These are phyloP conservation scores for Cladosporium velox DNA, from an alignment of 2,329 filamentous ascomycete species.

Conservation along the genomic window DNA sequence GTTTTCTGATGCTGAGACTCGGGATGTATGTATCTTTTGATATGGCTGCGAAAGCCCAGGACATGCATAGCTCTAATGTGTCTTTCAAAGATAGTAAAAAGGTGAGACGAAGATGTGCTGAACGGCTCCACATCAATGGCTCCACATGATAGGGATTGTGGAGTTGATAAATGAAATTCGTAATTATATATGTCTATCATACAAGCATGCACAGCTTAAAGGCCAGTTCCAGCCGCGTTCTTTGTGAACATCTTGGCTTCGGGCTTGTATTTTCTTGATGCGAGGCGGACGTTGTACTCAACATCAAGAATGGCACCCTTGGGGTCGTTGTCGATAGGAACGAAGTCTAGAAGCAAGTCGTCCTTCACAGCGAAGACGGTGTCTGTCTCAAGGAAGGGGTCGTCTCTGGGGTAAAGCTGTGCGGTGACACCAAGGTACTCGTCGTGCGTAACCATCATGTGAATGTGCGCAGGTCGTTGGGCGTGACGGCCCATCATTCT, in stretches of 20 bases:
- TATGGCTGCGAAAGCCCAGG: too few relatives aligned
- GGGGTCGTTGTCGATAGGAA: constrained; percentile 48
- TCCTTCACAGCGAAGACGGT: constrained; percentile 59
- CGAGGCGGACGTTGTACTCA: neutral
- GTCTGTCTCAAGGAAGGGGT: constrained; percentile 55
- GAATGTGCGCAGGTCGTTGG: constrained; percentile 61
- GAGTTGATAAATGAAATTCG: neutral
- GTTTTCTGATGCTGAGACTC: too few relatives aligned
- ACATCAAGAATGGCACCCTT: constrained; percentile 40
- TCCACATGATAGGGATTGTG: too few relatives aligned
- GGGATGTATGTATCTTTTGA: too few relatives aligned
- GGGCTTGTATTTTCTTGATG: constrained; percentile 4
- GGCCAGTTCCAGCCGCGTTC: neutral
- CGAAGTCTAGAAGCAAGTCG: constrained; percentile 56
- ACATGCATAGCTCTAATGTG: too few relatives aligned
- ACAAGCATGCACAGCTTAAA: neutral
- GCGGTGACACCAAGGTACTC: constrained; percentile 56
- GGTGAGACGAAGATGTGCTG: too few relatives aligned
- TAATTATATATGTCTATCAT: neutral
- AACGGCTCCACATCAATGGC: too few relatives aligned
- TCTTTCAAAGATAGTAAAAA: too few relatives aligned
- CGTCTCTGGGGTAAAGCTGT: constrained; percentile 56
- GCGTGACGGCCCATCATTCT: constrained; percentile 62
- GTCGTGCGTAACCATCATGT: constrained; percentile 55
- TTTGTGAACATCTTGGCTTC: constrained; percentile 11